phyloP scores from a whole-genome alignment of 768 basidiomycete genomes.

The Xerocomus spinulosus region DNA sequence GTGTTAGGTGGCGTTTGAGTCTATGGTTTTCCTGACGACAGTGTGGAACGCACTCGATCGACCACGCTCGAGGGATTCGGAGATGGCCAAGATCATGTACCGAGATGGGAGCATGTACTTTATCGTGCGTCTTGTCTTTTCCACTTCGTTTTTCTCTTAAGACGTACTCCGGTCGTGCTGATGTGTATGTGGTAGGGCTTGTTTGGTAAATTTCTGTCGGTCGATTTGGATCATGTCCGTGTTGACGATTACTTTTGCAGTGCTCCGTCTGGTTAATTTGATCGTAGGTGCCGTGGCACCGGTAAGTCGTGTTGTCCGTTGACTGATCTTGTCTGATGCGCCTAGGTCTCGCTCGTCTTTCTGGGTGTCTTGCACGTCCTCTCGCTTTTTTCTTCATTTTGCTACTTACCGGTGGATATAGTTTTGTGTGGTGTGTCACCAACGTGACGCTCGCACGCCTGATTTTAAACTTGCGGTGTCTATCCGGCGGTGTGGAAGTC shows the following conservation, averaged over 20 bases:
- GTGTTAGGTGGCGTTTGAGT: conserved; percentile 26
- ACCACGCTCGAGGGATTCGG: conserved; percentile 13
- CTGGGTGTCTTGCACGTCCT: conserved; percentile 21
- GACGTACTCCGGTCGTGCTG: neutral
- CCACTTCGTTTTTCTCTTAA: neutral
- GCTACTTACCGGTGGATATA: conserved; percentile 9
- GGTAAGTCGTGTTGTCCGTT: neutral
- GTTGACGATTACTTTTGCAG: neutral
- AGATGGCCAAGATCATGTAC: conserved; percentile 26
- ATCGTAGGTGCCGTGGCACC: neutral
- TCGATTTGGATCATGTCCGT: neutral
- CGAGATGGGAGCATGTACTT: conserved; percentile 27
- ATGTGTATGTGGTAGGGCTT: conserved; percentile 11
- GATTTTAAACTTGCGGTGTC: conserved; percentile 31
- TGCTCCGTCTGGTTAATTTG: neutral
- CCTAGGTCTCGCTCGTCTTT: conserved; percentile 16
- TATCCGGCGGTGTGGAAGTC: neutral
- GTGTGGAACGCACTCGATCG: conserved; percentile 29
- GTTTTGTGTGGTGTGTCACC: conserved; percentile 34
- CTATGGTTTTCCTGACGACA: conserved; percentile 27
- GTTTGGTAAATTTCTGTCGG: conserved; percentile 18
- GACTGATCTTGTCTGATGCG: too few relatives aligned
- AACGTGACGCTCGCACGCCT: conserved; percentile 33
- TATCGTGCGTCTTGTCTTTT: conserved; percentile 15
- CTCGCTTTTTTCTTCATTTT: neutral